A percentile compares a stretch with the other conserved stretches of the same genome.
Conservation (phyloP, 768 basidiomycete genomes). For the Fibroporia radiculosa region DNA sequence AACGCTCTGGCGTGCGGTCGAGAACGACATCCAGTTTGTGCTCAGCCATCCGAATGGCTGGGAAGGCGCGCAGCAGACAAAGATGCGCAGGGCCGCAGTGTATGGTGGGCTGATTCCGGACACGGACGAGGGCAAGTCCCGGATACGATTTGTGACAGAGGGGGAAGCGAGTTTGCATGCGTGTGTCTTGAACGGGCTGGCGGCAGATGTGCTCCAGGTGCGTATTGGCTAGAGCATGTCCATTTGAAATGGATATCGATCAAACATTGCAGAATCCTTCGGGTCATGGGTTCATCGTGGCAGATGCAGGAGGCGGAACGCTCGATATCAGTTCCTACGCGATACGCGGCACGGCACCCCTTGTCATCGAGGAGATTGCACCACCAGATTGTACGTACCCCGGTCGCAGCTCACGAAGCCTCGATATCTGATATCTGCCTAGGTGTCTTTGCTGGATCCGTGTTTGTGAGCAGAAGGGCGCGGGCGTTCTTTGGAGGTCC, state of each 20-base stretch:
- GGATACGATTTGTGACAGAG: constrained; percentile 76
- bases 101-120: constrained; percentile 69
- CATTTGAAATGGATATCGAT: background rate
- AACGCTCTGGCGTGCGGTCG: constrained; percentile 62
- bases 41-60: constrained; percentile 78
- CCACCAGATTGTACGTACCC: constrained; percentile 64
- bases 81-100: constrained; percentile 69
- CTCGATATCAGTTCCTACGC: constrained; percentile 78
- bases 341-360: constrained; percentile 58
- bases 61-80: constrained; percentile 73
- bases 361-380: constrained; percentile 77
- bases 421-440: constrained; percentile 2
- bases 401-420: background rate
- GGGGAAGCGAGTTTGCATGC: constrained; percentile 81
- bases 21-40: constrained; percentile 64
- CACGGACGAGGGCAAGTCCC: constrained; percentile 61
- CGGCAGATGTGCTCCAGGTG: constrained; percentile 70
- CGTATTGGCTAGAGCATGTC: constrained; percentile 14
- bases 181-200: constrained; percentile 70
- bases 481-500: constrained; percentile 64
- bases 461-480: constrained; percentile 73
- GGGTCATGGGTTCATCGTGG: constrained; percentile 70
- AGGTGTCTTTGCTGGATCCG: constrained; percentile 78
- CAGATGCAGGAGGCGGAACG: constrained; percentile 77
- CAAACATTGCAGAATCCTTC: constrained; percentile 48